Conservation (phyloP, 352 stramenopile species). For the Phytophthora foliorum region DNA sequence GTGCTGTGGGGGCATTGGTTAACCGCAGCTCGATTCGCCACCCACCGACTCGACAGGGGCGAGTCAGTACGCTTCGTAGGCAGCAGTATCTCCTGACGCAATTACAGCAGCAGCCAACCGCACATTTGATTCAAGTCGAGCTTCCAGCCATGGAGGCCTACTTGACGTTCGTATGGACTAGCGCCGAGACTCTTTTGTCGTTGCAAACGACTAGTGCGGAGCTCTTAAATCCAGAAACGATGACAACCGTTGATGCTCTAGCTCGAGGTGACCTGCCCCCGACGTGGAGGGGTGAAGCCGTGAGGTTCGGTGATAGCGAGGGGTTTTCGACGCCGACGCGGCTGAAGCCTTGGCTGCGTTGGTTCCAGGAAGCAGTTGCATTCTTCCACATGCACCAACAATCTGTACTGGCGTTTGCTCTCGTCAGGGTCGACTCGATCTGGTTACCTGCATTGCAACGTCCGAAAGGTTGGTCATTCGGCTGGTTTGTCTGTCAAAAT, state of each 20-base stretch:
- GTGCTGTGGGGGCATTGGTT: neutral
- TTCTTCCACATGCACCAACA: constrained; percentile 49
- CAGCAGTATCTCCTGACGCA: constrained; percentile 29
- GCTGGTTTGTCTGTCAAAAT: neutral
- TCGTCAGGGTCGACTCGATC: constrained; percentile 29
- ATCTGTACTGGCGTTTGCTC: constrained; percentile 14
- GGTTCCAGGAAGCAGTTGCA: constrained; percentile 38
- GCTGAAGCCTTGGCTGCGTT: constrained; percentile 37
- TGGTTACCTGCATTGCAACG: constrained; percentile 54
- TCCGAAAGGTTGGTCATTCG: constrained; percentile 46
- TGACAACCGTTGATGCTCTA: constrained; percentile 28
- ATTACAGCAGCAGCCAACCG: constrained; percentile 38
- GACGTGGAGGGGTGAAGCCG: constrained; percentile 16
- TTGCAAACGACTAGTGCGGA: constrained; percentile 33
- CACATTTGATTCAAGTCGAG: constrained; percentile 55
- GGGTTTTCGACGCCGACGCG: constrained; percentile 37
- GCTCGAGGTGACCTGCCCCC: constrained; percentile 21
- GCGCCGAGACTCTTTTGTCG: constrained; percentile 46
- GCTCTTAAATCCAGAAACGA: constrained; percentile 25
- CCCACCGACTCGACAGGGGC: constrained; percentile 8
- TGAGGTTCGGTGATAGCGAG: constrained; percentile 2
- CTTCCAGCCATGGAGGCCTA: constrained; percentile 63
- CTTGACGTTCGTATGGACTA: constrained; percentile 51
- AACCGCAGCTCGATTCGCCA: constrained; percentile 14
- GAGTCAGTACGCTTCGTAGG: constrained; percentile 11